phyloP scores from a whole-genome alignment of 2,329 filamentous ascomycete species.

The Sclerotinia sclerotiorum region DNA sequence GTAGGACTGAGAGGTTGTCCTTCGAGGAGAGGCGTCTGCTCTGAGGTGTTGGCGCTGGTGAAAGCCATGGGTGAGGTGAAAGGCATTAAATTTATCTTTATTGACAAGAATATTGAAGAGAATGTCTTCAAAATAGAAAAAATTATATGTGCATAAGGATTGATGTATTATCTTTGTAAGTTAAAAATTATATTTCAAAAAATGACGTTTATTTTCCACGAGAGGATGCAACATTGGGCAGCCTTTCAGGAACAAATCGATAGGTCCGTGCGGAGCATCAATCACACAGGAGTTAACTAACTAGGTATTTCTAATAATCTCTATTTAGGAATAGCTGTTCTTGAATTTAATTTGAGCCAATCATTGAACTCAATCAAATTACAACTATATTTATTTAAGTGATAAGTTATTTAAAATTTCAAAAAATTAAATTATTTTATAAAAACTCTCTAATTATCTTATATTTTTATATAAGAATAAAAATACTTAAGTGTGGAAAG shows the following conservation, averaged over 20 bases:
- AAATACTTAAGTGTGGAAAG: no score
- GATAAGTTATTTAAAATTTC: no score
- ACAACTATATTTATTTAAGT: no score
- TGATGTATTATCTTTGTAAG: not conserved
- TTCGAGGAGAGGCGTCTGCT: slow-evolving; percentile 20
- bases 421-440: no score
- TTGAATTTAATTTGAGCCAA: no score
- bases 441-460: no score
- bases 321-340: no score
- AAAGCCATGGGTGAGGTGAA: slow-evolving; percentile 16
- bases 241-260: slow-evolving; percentile 9
- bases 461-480: no score
- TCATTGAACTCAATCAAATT: no score
- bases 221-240: slow-evolving; percentile 9
- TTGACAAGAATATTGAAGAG: not conserved
- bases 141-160: slow-evolving; percentile 5
- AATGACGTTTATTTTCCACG: slow-evolving; percentile 22
- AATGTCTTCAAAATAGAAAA: not conserved
- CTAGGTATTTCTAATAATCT: no score
- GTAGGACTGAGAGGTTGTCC: slow-evolving; percentile 8
- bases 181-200: slow-evolving; percentile 6
- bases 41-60: slow-evolving; percentile 15
- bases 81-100: not conserved
- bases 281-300: no score
- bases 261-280: slow-evolving; percentile 4